Evolutionary conservation across 2,329 filamentous ascomycete species (phyloP), one percentile per base, ranked within the genome.

Genomic region (Alternaria infectoria): DNA sequence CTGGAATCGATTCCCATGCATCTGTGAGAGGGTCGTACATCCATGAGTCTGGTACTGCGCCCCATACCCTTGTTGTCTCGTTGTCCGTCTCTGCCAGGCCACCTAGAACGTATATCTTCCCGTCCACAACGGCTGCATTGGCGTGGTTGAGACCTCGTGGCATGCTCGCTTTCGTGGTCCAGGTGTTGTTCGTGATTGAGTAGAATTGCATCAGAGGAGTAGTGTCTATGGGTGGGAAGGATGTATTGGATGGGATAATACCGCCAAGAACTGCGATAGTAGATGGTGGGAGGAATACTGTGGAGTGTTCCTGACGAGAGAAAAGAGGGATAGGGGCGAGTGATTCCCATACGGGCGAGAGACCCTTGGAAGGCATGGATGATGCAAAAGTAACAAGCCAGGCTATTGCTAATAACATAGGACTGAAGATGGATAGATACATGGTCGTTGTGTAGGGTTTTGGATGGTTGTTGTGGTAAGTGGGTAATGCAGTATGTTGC

Each of bases 221-320:
- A 13, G 71, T 74, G 13, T 43, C 40, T 30, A 68, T 28, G 7
- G 66, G 52, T 9, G 57, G 8, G 13, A 43, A 26, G n/a, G 32
- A 32, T 12, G 30, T 45, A 12, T 62, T 62, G n/a, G 43, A 51
- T 5, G 66, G 67, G 6, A 68, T 61, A 17, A 74, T 62, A 19
- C 74, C 73, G 45, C 73, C 72, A 7, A 76, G 46, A 28, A 74
- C 70, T 15, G 56, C 59, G 43, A 75, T 61, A 8, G 66, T 70
- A 23, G 55, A 64, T 6, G 69, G 71, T 10, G 67, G 62, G 3
- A 74, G 54, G 50, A 68, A 69, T 11, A 74, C 46, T 1, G 71
- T 73, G 4, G 62, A 66, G 50, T 75, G 73, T 59, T 75, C 73
- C 66, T 75, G 73, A n/a, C 70, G 65, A 12, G 72, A 43, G 2